Conservation (phyloP, 2,329 filamentous ascomycete genomes). For the Furcasterigmium furcatum region DNA sequence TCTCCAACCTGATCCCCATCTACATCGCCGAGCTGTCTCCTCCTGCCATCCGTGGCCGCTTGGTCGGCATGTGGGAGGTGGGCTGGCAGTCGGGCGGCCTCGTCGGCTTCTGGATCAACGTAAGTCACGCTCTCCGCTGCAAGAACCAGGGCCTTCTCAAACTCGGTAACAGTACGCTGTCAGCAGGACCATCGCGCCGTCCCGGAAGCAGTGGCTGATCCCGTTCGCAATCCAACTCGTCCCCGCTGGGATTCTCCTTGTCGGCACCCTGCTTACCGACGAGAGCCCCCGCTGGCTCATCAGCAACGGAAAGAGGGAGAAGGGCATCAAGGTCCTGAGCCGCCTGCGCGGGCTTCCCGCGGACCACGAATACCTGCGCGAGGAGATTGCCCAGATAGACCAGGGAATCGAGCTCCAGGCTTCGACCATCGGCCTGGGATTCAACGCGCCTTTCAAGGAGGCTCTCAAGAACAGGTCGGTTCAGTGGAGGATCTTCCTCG, state of each 20-base stretch:
- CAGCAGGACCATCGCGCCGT: constrained; percentile 5
- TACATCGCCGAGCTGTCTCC: constrained; percentile 44
- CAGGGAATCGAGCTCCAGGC: constrained; percentile 42
- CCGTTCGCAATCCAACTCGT: constrained; percentile 53
- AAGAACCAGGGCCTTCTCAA: constrained; percentile 14
- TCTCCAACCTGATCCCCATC: constrained; percentile 41
- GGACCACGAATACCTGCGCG: constrained; percentile 57
- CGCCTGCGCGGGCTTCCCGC: constrained; percentile 48
- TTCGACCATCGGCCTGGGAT: constrained; percentile 50
- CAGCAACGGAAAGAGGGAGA: constrained; percentile 44
- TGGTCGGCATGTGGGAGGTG: constrained; percentile 52
- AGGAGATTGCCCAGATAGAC: constrained; percentile 60
- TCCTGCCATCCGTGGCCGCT: constrained; percentile 48
- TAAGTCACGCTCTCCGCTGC: constrained; percentile 27
- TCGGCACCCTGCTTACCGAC: constrained; percentile 42
- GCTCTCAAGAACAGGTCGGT: constrained; percentile 42
- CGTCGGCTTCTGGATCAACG: constrained; percentile 48
- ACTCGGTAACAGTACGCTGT: constrained; percentile 10
- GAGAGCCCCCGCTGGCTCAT: constrained; percentile 59
- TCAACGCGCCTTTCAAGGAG: constrained; percentile 57
- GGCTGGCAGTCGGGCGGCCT: constrained; percentile 47
- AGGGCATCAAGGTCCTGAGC: constrained; percentile 47
- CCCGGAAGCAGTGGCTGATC: constrained; percentile 36
- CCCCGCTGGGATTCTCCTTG: constrained; percentile 45
- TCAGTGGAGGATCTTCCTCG: constrained; percentile 59